These are phyloP conservation scores for Panicum virgatum DNA, from an alignment of 202 grass and related monocot genomes.

Conservation along the genomic window DNA sequence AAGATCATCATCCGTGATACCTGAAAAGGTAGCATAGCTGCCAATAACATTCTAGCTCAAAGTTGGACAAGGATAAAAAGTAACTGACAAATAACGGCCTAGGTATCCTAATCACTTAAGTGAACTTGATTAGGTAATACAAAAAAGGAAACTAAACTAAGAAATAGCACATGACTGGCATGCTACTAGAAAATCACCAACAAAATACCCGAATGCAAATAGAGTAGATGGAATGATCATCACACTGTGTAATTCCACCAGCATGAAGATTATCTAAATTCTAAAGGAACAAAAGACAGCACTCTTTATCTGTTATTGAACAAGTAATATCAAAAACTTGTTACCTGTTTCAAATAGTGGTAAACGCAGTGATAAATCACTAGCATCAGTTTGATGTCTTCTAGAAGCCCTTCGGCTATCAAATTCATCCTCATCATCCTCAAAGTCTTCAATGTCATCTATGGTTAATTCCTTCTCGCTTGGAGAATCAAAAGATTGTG, in stretches of 20 bases:
- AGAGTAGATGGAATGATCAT: constrained; percentile 13
- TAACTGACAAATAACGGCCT: neutral
- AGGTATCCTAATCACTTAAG: constrained; percentile 5
- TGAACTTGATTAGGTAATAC: neutral
- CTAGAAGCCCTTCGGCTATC: constrained; percentile 70
- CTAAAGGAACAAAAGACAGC: constrained; percentile 2
- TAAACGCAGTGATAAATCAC: constrained; percentile 62
- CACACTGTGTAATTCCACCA: neutral
- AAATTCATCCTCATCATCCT: constrained; percentile 86
- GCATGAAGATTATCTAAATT: constrained; percentile 23
- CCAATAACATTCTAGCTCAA: constrained; percentile 13
- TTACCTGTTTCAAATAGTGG: constrained; percentile 78
- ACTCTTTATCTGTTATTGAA: constrained; percentile 4
- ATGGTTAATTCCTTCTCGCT: constrained; percentile 81
- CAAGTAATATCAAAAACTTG: constrained; percentile 11
- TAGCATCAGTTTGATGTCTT: constrained; percentile 67
- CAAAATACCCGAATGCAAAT: constrained; percentile 23
- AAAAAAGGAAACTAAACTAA: constrained; percentile 16
- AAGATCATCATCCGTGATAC: constrained; percentile 89
- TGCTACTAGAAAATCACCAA: constrained; percentile 17
- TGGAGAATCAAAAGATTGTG: constrained; percentile 72
- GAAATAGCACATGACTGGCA: constrained; percentile 5
- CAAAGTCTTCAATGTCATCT: constrained; percentile 98
- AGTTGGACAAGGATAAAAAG: constrained; percentile 19
- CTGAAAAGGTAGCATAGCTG: constrained; percentile 54